Evolutionary conservation across 2,329 filamentous ascomycete species (phyloP), one percentile per base, ranked within the genome.

Genomic region (Paecilomyces formosus): DNA sequence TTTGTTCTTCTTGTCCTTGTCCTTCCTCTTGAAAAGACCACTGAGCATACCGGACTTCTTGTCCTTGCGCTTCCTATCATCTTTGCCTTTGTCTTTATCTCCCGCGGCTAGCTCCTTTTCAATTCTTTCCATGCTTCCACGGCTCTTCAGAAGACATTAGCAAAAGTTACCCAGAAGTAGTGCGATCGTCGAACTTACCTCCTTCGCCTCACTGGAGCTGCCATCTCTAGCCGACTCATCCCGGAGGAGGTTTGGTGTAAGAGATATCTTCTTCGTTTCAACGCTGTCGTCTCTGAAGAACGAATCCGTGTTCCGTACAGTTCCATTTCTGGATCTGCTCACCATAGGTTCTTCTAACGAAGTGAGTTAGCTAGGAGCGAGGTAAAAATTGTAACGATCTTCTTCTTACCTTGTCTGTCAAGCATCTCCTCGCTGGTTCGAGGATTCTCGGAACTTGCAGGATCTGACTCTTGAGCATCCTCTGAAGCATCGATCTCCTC

Each of bases 251-350:
- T 96, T 96, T 1, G 94, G 94, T 3, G 94, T 99, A 52, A 99
- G 83, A 0, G 92, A 96, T 65, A 99, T 97, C 78, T 97, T 97
- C 74, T 95, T 92, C 2, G 94, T 97, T 74, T 97, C 94, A 39
- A 91, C 88, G 31, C 85, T 91, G 69, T 99, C 93, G 69, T 97
- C 94, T 74, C 92, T 96, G 81, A 97, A 97, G 80, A 97, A 97
- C 0, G 93, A 96, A 74, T 97, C 93, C 3, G 91, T 93, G 70
- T 95, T 95, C 63, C 93, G 85, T 52, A 96, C 83, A 22, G 89
- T 93, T 50, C 92, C 92, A 66, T 96, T 95, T 63, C 88, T 85
- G 35, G 90, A 92, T 70, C 88, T 72, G 69, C 70, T 77, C 65
- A 72, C 66, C 22, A 64, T 67, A 54, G 65, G 64, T 63, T 69